Base-by-base conservation (phyloP, 2,329 filamentous ascomycete species). In the Aspergillus sp. region DNA sequence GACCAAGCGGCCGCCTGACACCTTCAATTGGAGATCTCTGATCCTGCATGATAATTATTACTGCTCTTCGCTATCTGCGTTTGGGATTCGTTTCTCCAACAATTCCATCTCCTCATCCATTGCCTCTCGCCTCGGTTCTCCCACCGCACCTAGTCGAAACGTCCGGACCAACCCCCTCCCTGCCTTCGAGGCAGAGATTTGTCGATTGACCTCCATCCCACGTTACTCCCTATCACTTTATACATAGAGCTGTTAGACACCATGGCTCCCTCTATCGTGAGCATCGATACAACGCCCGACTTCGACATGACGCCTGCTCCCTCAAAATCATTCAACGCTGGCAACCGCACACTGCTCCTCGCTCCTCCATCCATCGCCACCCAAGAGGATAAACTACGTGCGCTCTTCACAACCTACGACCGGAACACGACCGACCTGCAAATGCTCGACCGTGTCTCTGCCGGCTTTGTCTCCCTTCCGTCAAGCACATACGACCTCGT, bases 381-480 rank as follows among this genome's bases (percentile, higher is more conserved):
- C 55, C 89, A 96, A 76, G 90, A 93, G 65, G 88, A 91, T 65
- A 87, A 87, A 68, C 83, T 98, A 64, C 84, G 86, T 63, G 79
- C 81, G 64, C 81, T 95, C 61, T 85, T 96, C 68, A 81, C 86
- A 58, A 80, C 86, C 57, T 87, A 91, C 78, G 87, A 95, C 74
- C 88, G 91, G 70, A 79, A 83, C 62, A 81, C 84, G 46, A 93
- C 92, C 61, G 95, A 99, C 72, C 82, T 99, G 53, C 95, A 98
- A 76, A 99, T 99, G 95, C 89, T 99, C 61, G 95, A 99, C 78
- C 91, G 95, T 52, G 84, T 99, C 41, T 87, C 90, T 2, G 85
- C 90, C 37, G 91, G 91, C 61, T 82, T 96, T 39, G 90, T 95
- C 57, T 81, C 87, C 7, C 86, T 99, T 0, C 89, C 93, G 1